phyloP scores from a whole-genome alignment of 352 stramenopile genomes.

The Pythium pectinolyticum region DNA sequence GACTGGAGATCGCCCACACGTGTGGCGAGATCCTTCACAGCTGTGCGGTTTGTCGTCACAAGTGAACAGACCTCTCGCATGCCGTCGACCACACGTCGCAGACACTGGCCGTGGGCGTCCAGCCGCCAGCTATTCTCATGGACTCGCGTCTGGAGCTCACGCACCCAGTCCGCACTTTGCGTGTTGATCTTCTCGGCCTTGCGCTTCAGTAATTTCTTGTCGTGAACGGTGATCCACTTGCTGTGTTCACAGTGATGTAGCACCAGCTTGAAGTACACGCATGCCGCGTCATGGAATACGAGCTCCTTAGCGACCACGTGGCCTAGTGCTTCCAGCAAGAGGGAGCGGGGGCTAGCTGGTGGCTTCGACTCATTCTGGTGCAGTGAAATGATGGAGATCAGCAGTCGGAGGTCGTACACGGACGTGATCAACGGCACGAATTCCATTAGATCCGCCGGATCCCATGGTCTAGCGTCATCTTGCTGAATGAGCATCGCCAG shows the following conservation, averaged over 20 bases:
- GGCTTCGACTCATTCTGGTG: too few relatives aligned
- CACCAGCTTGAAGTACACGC: too few relatives aligned
- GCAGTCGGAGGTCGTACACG: slow-evolving; percentile 7
- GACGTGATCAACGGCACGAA: slow-evolving; percentile 17
- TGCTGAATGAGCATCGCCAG: background rate
- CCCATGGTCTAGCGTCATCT: background rate
- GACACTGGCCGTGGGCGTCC: slow-evolving; percentile 22
- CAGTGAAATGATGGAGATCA: background rate
- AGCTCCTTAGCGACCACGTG: too few relatives aligned
- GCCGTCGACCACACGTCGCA: slow-evolving; percentile 19
- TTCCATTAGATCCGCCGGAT: background rate
- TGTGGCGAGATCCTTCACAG: slow-evolving; percentile 4
- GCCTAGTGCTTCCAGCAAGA: too few relatives aligned
- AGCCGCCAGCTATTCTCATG: slow-evolving; percentile 26
- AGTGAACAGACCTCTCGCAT: slow-evolving; percentile 19
- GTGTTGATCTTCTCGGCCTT: background rate
- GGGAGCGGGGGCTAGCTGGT: too few relatives aligned
- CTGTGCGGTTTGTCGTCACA: slow-evolving; percentile 22
- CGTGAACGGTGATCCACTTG: too few relatives aligned
- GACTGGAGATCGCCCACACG: slow-evolving; percentile 12
- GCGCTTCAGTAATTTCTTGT: background rate
- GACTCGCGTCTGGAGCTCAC: slow-evolving; percentile 34
- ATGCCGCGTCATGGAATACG: too few relatives aligned
- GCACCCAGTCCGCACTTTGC: slow-evolving; percentile 24
- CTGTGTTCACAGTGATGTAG: too few relatives aligned